Evolutionary conservation across 129 eudicot species (phyloP), one percentile per base, ranked within the genome.

Genomic region (Flaveria ramosissima): DNA sequence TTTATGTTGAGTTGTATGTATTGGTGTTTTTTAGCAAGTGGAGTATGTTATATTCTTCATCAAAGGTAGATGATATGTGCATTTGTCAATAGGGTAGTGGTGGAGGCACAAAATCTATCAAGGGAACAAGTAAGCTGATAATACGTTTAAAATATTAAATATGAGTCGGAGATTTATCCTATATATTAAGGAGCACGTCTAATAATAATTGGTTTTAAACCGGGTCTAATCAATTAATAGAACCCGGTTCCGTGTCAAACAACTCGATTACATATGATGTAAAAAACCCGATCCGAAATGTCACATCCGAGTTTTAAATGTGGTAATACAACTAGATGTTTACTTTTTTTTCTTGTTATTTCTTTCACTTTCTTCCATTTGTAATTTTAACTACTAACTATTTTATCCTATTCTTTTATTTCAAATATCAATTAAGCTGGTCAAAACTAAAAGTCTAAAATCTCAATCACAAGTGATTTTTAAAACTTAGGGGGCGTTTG

Each of bases 11-110:
- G 78, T 45, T 74, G 23, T 45, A 46, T 45, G 26, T 36, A 36
- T 36, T 6, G 71, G 17, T 24, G 13, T 69, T 45, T 36, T 76
- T 53, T 41, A 39, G 46, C 32, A 51, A 68, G 70, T 55, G 75
- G 81, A 42, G 70, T 68, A 6, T 43, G 61, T 39, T 77, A 16
- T 67, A 55, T 67, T 66, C 55, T 55, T 50, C 64, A 27, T 50
- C 12, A 66, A 66, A n/a, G 71, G 71, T 66, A 8, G 66, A 60
- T 17, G 21, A 65, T 68, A 11, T 68, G 55, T 2, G 30, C 72
- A 68, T 0, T 68, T 68, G 53, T 41, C 32, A 42, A 1, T 42
- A 68, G 7, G 20, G 61, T 21, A n/a, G 41, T 60, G 67, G 16
- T 57, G 30, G 67, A 24, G 67, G 69, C 69, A 30, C 11, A 63